These are phyloP conservation scores for Ophiobolus disseminans DNA, from an alignment of 2,329 filamentous ascomycete genomes.

Conservation along the genomic window DNA sequence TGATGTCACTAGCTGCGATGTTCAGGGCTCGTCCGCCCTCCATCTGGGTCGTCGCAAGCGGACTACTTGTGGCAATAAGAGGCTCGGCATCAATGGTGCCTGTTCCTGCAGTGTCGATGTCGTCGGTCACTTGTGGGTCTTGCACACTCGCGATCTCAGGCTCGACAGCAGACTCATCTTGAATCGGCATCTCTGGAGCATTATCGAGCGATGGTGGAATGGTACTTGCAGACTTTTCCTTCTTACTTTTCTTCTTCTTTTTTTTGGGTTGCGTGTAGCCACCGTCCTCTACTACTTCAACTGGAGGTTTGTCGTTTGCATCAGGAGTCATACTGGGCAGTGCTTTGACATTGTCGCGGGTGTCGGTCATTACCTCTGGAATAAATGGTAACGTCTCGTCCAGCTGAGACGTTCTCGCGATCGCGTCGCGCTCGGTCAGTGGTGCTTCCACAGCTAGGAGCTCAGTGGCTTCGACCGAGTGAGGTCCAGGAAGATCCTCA, in stretches of 20 bases:
- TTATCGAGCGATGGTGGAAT: conserved; percentile 15
- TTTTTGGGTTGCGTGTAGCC: conserved; percentile 16
- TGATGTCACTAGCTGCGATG: background rate
- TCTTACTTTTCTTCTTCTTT: conserved; percentile 28
- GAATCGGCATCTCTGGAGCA: background rate
- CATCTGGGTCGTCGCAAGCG: background rate
- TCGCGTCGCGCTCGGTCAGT: too few species aligned
- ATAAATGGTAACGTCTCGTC: background rate
- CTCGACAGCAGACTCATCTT: too few species aligned
- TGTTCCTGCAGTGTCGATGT: too few species aligned
- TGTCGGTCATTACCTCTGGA: background rate
- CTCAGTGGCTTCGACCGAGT: too few species aligned
- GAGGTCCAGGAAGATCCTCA: too few species aligned
- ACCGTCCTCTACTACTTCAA: conserved; percentile 8
- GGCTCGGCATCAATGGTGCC: too few species aligned
- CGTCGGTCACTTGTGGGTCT: too few species aligned
- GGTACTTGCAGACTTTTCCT: conserved; percentile 17
- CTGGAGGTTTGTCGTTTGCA: background rate
- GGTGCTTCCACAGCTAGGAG: background rate
- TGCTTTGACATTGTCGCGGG: background rate
- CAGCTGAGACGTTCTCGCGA: too few species aligned
- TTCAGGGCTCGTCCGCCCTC: conserved; percentile 4
- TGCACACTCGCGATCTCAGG: too few species aligned
- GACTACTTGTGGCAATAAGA: background rate
- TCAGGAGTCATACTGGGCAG: too few species aligned